Evolutionary conservation across 2,329 filamentous ascomycete genomes (phyloP).

Genomic region (Neobulgaria alba): DNA sequence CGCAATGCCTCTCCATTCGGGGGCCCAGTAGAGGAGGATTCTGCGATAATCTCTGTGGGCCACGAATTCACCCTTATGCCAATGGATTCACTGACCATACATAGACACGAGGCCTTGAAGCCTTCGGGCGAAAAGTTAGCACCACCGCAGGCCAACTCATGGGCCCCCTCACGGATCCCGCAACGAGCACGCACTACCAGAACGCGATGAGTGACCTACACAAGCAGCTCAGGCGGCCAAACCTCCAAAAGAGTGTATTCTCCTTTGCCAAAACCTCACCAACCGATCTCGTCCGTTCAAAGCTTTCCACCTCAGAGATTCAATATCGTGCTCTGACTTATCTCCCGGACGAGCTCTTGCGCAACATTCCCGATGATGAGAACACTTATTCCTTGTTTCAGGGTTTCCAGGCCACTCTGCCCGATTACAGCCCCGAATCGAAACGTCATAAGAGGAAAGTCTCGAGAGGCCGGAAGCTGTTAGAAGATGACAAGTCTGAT

Average conservation of each 20-base stretch:
- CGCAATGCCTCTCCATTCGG: slow-evolving; percentile 27
- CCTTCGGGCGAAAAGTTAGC: slow-evolving; percentile 89
- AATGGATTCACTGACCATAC: slow-evolving; percentile 4
- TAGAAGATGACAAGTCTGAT: slow-evolving; percentile 52
- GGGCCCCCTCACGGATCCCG: slow-evolving; percentile 51
- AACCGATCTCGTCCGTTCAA: slow-evolving; percentile 87
- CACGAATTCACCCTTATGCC: background rate
- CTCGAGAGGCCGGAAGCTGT: slow-evolving; percentile 67
- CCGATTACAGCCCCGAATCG: slow-evolving; percentile 58
- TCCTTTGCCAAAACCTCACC: slow-evolving; percentile 84
- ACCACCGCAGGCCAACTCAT: slow-evolving; percentile 90
- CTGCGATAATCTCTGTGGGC: slow-evolving; percentile 29
- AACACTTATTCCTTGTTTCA: slow-evolving; percentile 92
- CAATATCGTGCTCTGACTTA: slow-evolving; percentile 86
- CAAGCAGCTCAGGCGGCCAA: slow-evolving; percentile 76
- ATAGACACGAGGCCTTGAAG: slow-evolving; percentile 80
- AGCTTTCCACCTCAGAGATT: slow-evolving; percentile 83
- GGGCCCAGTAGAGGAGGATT: slow-evolving; percentile 24
- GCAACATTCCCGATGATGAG: slow-evolving; percentile 78
- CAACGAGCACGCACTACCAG: slow-evolving; percentile 62
- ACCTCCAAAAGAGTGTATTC: slow-evolving; percentile 82
- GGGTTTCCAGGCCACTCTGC: slow-evolving; percentile 86
- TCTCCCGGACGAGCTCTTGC: slow-evolving; percentile 81
- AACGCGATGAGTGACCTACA: slow-evolving; percentile 83
- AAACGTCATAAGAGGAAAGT: slow-evolving; percentile 62